These are phyloP conservation scores for Noccaea caerulescens DNA, from an alignment of 345 rosid species.

Conservation along the genomic window DNA sequence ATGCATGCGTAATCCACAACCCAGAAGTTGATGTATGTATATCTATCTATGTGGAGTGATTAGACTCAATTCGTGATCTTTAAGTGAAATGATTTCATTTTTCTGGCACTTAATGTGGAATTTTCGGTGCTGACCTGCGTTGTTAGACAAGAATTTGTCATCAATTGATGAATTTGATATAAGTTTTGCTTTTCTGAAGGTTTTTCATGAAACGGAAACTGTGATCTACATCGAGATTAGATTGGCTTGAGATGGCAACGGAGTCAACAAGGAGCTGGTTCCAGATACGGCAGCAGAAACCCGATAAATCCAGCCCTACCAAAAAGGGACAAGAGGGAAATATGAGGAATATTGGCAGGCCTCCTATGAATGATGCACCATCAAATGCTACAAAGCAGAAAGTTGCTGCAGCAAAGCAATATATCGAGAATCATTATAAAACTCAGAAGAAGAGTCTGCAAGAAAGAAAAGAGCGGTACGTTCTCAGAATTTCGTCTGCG, in stretches of 20 bases:
- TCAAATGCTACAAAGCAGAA: slow-evolving; percentile 54
- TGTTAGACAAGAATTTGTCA: slow-evolving; percentile 5
- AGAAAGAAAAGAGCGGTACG: slow-evolving; percentile 55
- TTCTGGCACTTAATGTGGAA: not conserved
- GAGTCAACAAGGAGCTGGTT: slow-evolving; percentile 59
- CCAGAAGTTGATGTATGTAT: slow-evolving; percentile 7
- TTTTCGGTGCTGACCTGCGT: slow-evolving; percentile 16
- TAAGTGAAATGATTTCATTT: not conserved
- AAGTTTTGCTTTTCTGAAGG: slow-evolving; percentile 11
- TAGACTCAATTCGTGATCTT: slow-evolving; percentile 13
- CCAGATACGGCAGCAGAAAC: slow-evolving; percentile 48
- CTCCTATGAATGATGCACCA: slow-evolving; percentile 49
- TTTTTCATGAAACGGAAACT: slow-evolving; percentile 12
- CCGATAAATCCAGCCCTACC: slow-evolving; percentile 42
- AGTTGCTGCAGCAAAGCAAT: slow-evolving; percentile 55
- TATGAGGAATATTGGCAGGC: slow-evolving; percentile 41
- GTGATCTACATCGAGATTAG: slow-evolving; percentile 16
- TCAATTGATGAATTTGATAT: slow-evolving; percentile 15
- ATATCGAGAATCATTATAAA: slow-evolving; percentile 56
- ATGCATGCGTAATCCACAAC: slow-evolving; percentile 34
- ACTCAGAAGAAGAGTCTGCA: slow-evolving; percentile 52
- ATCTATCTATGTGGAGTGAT: slow-evolving; percentile 4
- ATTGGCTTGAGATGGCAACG: slow-evolving; percentile 45
- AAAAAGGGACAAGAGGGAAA: slow-evolving; percentile 47
- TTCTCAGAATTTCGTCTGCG: not conserved